Evolutionary conservation across 1,139 yeast genomes (phyloP).

Genomic region (Waltiozyma sp.): DNA sequence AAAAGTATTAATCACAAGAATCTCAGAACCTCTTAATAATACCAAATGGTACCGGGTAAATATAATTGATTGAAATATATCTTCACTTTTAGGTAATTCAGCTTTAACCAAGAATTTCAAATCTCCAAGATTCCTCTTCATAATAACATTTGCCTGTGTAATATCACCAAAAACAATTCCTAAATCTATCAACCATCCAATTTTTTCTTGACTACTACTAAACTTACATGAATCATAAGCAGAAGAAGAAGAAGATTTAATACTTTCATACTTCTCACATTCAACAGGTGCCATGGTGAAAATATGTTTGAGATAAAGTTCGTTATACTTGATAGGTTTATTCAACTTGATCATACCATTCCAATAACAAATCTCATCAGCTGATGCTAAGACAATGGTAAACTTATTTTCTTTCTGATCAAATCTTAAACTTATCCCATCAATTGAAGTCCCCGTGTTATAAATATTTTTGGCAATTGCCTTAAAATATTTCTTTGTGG

Average conservation of each 20-base stretch:
- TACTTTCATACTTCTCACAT: slow-evolving; percentile 25
- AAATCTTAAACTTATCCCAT: slow-evolving; percentile 23
- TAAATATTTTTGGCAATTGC: slow-evolving; percentile 30
- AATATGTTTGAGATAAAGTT: slow-evolving; percentile 9
- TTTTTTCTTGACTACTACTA: slow-evolving; percentile 7
- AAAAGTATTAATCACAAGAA: slow-evolving; percentile 38
- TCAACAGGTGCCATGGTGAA: slow-evolving; percentile 21
- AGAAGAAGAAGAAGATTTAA: slow-evolving; percentile 22
- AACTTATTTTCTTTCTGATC: slow-evolving; percentile 12
- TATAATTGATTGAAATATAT: slow-evolving; percentile 26
- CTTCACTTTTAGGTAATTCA: slow-evolving; percentile 24
- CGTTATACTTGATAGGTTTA: slow-evolving; percentile 12
- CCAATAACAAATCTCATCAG: slow-evolving; percentile 33
- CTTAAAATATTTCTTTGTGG: slow-evolving; percentile 29
- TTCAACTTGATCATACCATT: slow-evolving; percentile 7
- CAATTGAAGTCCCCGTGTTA: slow-evolving; percentile 28
- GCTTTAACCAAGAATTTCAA: slow-evolving; percentile 29
- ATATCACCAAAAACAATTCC: slow-evolving; percentile 34
- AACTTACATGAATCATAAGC: slow-evolving; percentile 10
- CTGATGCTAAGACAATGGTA: slow-evolving; percentile 25
- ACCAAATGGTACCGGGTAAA: slow-evolving; percentile 45
- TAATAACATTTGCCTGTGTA: slow-evolving; percentile 5
- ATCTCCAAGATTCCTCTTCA: slow-evolving; percentile 15
- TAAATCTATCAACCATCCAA: slow-evolving; percentile 36
- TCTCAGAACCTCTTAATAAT: slow-evolving; percentile 30